Evolutionary conservation across 2,329 filamentous ascomycete species (phyloP).

Genomic region (Trichoderma endophyticum): DNA sequence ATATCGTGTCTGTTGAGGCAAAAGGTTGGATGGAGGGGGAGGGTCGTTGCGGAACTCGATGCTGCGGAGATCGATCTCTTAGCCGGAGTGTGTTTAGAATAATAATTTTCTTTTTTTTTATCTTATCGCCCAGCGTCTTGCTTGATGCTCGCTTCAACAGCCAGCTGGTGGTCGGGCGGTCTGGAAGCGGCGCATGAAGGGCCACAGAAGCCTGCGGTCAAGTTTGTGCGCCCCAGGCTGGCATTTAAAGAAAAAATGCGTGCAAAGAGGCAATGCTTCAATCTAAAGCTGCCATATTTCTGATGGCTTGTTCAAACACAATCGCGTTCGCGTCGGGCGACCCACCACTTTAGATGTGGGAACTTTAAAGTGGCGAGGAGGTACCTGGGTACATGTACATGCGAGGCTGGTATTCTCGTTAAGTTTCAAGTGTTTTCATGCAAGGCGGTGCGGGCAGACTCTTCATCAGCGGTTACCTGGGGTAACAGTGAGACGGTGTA

Average conservation of each 20-base stretch:
- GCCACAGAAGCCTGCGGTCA: constrained; percentile 16
- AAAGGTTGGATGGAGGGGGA: not conserved
- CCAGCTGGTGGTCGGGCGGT: not conserved
- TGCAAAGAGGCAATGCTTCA: constrained; percentile 3
- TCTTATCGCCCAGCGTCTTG: not conserved
- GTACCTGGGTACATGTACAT: constrained; percentile 3
- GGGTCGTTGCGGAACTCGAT: not conserved
- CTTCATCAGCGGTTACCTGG: not conserved
- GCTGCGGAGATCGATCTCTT: constrained; percentile 5
- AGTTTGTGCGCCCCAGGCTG: constrained; percentile 11
- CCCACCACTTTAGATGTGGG: constrained; percentile 17
- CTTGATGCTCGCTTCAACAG: not conserved
- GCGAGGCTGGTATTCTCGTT: not conserved
- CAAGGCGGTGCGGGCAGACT: not conserved
- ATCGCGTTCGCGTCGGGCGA: constrained; percentile 16
- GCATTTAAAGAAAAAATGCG: constrained; percentile 14
- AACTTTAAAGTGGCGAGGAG: constrained; percentile 7
- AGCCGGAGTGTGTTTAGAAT: not conserved
- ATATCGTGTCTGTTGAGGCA: not conserved
- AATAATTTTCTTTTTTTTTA: not conserved
- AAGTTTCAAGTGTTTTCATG: not conserved
- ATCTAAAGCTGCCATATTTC: constrained; percentile 12
- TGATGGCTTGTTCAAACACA: constrained; percentile 8
- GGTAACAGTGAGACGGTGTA: not conserved
- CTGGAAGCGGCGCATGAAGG: constrained; percentile 1